phyloP scores from a whole-genome alignment of 2,329 filamentous ascomycete genomes.

The Hypoxylon rubiginosum region DNA sequence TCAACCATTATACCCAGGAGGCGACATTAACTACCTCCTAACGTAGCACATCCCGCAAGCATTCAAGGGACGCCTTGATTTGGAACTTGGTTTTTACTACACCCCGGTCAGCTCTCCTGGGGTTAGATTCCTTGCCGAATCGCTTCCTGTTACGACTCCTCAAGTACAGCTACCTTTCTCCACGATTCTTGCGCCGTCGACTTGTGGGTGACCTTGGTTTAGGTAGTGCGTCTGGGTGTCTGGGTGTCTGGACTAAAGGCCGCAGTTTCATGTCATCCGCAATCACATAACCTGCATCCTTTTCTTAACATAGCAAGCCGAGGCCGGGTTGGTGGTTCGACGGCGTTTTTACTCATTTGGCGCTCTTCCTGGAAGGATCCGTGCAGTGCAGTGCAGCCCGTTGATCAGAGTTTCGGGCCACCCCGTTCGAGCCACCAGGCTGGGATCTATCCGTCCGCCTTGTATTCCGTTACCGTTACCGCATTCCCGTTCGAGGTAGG shows the following conservation, averaged over 20 bases:
- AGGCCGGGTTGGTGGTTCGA: constrained; percentile 33
- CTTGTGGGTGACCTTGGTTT: background rate
- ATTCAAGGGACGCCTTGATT: constrained; percentile 32
- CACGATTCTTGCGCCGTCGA: constrained; percentile 12
- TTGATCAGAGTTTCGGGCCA: constrained; percentile 52
- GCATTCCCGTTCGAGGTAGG: constrained; percentile 45
- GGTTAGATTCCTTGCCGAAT: constrained; percentile 36
- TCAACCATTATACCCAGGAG: constrained; percentile 37
- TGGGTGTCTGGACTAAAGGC: constrained; percentile 18
- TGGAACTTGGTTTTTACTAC: constrained; percentile 32
- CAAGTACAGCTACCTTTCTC: constrained; percentile 38
- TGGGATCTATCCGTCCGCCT: constrained; percentile 54
- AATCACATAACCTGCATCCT: constrained; percentile 26
- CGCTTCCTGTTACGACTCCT: constrained; percentile 31
- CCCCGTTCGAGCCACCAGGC: constrained; percentile 51
- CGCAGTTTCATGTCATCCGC: constrained; percentile 35
- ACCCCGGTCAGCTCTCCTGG: constrained; percentile 32
- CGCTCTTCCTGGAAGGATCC: constrained; percentile 29
- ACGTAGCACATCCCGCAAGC: constrained; percentile 41
- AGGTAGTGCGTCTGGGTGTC: constrained; percentile 22
- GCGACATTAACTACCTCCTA: constrained; percentile 24
- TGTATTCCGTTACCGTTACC: constrained; percentile 49
- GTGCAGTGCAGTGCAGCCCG: constrained; percentile 35
- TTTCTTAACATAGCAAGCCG: constrained; percentile 37
- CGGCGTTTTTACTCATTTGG: constrained; percentile 38